These are phyloP conservation scores for Danielia reshetovae DNA, from an alignment of 805 yeast genomes.

Conservation along the genomic window DNA sequence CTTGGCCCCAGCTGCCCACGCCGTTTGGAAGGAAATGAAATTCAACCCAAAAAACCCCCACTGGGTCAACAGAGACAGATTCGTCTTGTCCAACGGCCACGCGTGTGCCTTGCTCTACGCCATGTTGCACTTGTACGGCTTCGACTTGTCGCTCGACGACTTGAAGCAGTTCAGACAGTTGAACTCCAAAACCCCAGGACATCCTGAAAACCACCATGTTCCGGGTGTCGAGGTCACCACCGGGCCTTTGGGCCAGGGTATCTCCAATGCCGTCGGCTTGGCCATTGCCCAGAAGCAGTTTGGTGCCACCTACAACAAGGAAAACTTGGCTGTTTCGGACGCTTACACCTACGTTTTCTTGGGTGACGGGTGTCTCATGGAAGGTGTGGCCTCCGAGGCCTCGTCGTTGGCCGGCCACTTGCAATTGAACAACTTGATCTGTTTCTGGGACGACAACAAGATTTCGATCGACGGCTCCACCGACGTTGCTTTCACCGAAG, in stretches of 20 bases:
- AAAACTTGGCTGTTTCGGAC: slow-evolving; percentile 68
- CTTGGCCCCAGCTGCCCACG: slow-evolving; percentile 93
- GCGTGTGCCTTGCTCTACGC: slow-evolving; percentile 89
- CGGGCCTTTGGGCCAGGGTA: slow-evolving; percentile 99
- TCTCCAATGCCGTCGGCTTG: slow-evolving; percentile 91
- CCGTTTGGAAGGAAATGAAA: slow-evolving; percentile 72
- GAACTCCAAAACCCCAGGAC: slow-evolving; percentile 93
- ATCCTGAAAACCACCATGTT: slow-evolving; percentile 80
- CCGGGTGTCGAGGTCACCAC: slow-evolving; percentile 97
- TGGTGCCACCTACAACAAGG: slow-evolving; percentile 92
- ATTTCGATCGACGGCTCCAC: slow-evolving; percentile 96
- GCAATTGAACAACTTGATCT: slow-evolving; percentile 87
- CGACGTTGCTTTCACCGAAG: slow-evolving; percentile 87
- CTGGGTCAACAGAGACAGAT: slow-evolving; percentile 95
- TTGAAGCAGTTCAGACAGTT: slow-evolving; percentile 87
- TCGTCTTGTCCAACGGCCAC: slow-evolving; percentile 93
- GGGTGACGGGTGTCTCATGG: slow-evolving; percentile 98
- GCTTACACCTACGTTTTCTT: slow-evolving; percentile 73
- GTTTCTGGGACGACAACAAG: slow-evolving; percentile 94
- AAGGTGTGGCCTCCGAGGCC: slow-evolving; percentile 95
- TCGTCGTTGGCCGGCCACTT: slow-evolving; percentile 94
- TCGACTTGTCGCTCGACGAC: slow-evolving; percentile 75
- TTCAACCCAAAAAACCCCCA: slow-evolving; percentile 88
- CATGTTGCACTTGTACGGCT: slow-evolving; percentile 82
- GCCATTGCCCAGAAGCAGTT: slow-evolving; percentile 92